Percentiles rank a stretch among this genome's conserved stretches.
These are phyloP conservation scores for Pulveroboletus sp. DNA, from an alignment of 768 basidiomycete species.

Conservation along the genomic window DNA sequence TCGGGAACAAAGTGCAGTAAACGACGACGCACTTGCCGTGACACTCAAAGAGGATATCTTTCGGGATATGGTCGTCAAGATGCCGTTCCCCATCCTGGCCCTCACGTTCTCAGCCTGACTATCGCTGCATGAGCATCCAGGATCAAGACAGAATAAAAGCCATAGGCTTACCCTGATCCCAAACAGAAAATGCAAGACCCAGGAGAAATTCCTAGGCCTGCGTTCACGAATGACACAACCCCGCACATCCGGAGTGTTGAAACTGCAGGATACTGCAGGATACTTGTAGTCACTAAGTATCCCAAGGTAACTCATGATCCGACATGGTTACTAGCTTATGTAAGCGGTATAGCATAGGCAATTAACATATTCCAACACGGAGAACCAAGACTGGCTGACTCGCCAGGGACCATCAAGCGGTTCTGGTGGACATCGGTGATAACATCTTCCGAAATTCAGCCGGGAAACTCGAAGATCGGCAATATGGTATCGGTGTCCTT, in stretches of 20 bases:
- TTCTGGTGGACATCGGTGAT: slow-evolving; percentile 44
- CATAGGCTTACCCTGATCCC: slow-evolving; percentile 36
- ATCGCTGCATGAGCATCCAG: not conserved
- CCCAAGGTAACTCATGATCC: too few relatives aligned
- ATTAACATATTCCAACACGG: too few relatives aligned
- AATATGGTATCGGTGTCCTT: slow-evolving; percentile 39
- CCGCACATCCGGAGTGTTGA: slow-evolving; percentile 31
- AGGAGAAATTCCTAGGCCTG: slow-evolving; percentile 39
- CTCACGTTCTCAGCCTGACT: slow-evolving; percentile 40
- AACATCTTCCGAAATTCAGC: slow-evolving; percentile 46
- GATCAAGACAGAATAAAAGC: too few relatives aligned
- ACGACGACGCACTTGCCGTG: slow-evolving; percentile 37
- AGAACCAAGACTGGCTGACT: slow-evolving; percentile 31
- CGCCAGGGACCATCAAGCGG: slow-evolving; percentile 45
- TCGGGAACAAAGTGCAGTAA: not conserved
- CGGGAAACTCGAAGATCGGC: slow-evolving; percentile 53
- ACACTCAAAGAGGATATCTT: slow-evolving; percentile 32
- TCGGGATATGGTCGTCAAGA: slow-evolving; percentile 45
- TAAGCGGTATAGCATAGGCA: too few relatives aligned
- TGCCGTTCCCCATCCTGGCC: slow-evolving; percentile 41
- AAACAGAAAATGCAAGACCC: slow-evolving; percentile 40
- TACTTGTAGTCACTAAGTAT: too few relatives aligned
- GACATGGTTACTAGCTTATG: too few relatives aligned
- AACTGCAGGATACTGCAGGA: too few relatives aligned
- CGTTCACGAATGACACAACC: slow-evolving; percentile 42